These are phyloP conservation scores for Phylloporus scabripes DNA, from an alignment of 768 basidiomycete species.

Conservation along the genomic window DNA sequence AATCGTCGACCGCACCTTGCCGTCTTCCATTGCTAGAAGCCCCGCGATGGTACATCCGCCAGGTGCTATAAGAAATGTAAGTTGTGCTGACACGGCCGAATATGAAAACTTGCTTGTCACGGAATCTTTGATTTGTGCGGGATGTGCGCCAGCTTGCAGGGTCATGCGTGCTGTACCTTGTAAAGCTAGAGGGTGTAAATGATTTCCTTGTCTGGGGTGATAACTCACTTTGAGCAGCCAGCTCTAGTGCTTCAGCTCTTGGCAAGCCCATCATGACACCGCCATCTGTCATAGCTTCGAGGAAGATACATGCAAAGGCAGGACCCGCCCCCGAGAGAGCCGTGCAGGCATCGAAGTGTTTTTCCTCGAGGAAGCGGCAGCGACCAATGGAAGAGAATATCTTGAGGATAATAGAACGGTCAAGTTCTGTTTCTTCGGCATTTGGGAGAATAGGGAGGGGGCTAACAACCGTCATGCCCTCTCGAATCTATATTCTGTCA, in stretches of 20 bases:
- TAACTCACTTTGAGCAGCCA: constrained; percentile 87
- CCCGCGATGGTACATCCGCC: constrained; percentile 99
- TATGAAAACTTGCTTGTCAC: constrained; percentile 74
- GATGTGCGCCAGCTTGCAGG: constrained; percentile 82
- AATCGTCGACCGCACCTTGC: constrained; percentile 87
- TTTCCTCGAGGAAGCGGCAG: constrained; percentile 95
- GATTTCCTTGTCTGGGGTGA: not conserved
- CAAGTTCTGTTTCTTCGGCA: constrained; percentile 44
- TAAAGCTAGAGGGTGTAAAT: constrained; percentile 50
- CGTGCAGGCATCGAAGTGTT: constrained; percentile 97
- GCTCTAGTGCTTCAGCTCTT: constrained; percentile 85
- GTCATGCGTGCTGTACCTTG: constrained; percentile 98
- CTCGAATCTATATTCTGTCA: constrained; percentile 67
- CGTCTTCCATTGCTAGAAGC: constrained; percentile 91
- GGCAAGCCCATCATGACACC: constrained; percentile 99
- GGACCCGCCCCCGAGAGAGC: constrained; percentile 95
- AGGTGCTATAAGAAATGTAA: constrained; percentile 57
- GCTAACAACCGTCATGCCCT: constrained; percentile 96
- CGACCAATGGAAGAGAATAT: constrained; percentile 97
- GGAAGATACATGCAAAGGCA: constrained; percentile 92
- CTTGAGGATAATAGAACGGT: constrained; percentile 73
- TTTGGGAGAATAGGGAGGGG: constrained; percentile 48
- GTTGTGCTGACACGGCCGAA: not conserved
- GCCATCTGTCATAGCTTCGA: constrained; percentile 98
- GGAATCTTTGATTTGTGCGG: constrained; percentile 94